Evolutionary conservation across 2,329 filamentous ascomycete species (phyloP).

Genomic region (Fonsecaea monophora): DNA sequence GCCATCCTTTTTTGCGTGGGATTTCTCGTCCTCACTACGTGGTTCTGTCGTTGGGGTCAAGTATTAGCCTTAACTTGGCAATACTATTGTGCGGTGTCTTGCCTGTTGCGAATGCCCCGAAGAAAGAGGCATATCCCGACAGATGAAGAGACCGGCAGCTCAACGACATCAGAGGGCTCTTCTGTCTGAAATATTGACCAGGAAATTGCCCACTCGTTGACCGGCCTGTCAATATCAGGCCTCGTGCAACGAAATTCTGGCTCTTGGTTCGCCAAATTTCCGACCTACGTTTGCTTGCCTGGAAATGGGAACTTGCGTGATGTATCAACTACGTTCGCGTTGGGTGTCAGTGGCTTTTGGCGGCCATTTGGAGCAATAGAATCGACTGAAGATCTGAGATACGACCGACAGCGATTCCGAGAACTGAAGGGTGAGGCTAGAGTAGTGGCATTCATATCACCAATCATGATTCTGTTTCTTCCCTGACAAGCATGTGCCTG

Average conservation of each 20-base stretch:
- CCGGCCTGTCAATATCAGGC: not conserved
- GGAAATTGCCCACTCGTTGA: not conserved
- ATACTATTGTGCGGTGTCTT: not conserved
- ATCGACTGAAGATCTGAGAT: slow-evolving; percentile 5
- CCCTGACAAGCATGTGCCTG: slow-evolving; percentile 1
- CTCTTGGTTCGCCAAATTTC: not conserved
- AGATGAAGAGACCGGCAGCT: not conserved
- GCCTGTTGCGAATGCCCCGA: not conserved
- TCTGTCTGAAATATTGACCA: not conserved
- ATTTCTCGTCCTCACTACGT: slow-evolving; percentile 1
- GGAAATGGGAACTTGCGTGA: not conserved
- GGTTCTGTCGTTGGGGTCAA: not conserved
- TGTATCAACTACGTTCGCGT: not conserved
- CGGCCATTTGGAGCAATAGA: not conserved
- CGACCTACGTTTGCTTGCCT: not conserved
- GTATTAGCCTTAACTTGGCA: not conserved
- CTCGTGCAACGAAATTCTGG: not conserved
- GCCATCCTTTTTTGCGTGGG: not conserved
- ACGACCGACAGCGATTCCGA: slow-evolving; percentile 1
- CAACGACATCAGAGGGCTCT: not conserved
- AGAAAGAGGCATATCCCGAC: not conserved
- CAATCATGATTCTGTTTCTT: not conserved
- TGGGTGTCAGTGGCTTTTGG: not conserved
- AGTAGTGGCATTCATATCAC: not conserved
- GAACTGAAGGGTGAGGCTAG: slow-evolving; percentile 3